These are phyloP conservation scores for Tinospora cordifolia DNA, from an alignment of 164 flowering plant genomes.

Conservation along the genomic window DNA sequence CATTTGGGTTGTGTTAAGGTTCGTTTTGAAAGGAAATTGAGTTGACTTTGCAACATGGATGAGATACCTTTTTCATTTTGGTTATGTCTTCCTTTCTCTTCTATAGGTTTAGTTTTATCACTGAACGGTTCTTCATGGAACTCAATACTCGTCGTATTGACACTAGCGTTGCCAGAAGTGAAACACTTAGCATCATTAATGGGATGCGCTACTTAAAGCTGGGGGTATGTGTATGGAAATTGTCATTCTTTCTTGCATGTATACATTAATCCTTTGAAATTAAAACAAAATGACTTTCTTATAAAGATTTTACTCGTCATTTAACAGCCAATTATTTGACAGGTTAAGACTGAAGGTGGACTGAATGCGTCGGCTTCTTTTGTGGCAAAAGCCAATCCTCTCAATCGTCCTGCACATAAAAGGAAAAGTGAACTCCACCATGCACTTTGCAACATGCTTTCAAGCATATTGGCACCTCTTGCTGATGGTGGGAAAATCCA, in stretches of 20 bases:
- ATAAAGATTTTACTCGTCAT: background rate
- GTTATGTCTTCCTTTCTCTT: conserved; percentile 11
- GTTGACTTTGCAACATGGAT: background rate
- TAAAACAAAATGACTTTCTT: background rate
- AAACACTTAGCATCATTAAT: conserved; percentile 93
- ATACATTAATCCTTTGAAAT: background rate
- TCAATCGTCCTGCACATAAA: conserved; percentile 81
- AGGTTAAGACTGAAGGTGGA: conserved; percentile 98
- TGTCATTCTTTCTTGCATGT: background rate
- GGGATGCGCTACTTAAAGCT: conserved; percentile 99
- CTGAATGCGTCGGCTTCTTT: conserved; percentile 97
- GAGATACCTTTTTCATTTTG: background rate
- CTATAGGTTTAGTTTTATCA: conserved; percentile 88
- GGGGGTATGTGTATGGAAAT: conserved; percentile 54
- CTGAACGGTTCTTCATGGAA: conserved; percentile 98
- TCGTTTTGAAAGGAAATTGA: background rate
- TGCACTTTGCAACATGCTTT: conserved; percentile 97
- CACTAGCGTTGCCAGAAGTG: conserved; percentile 76
- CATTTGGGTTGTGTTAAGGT: conserved; percentile 6
- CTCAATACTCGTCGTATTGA: conserved; percentile 86
- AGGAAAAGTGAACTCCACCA: conserved; percentile 97
- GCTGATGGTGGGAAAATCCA: conserved; percentile 96
- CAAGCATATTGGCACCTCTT: conserved; percentile 92
- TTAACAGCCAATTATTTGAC: conserved; percentile 23
- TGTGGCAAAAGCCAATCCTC: conserved; percentile 98